These are phyloP conservation scores for Solanum habrochaites DNA, from an alignment of 257 asterid genomes.

Conservation along the genomic window DNA sequence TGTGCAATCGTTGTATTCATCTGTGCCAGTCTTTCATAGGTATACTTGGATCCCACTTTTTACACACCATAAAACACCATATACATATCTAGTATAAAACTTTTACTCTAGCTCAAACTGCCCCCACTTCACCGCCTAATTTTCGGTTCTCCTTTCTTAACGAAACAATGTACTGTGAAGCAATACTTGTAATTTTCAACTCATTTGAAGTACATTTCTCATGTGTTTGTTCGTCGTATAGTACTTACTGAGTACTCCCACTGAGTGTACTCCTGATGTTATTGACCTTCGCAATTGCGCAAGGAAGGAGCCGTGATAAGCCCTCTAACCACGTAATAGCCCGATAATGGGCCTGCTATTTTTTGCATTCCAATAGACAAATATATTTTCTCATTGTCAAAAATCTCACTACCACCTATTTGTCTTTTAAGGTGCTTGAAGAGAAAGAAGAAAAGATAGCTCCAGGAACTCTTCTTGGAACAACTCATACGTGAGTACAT, in stretches of 20 bases:
- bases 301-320: conserved; percentile 96
- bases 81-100: background rate
- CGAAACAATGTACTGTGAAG: background rate
- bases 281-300: conserved; percentile 98
- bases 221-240: conserved; percentile 14
- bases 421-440: conserved; percentile 61
- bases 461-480: conserved; percentile 72
- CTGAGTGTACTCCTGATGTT: conserved; percentile 97
- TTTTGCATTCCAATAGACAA: background rate
- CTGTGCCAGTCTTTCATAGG: conserved; percentile 90
- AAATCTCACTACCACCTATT: background rate
- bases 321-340: conserved; percentile 80
- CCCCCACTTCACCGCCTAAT: no score
- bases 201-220: background rate
- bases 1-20: conserved; percentile 90
- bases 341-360: background rate
- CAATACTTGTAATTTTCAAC: background rate
- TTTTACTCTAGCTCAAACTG: background rate
- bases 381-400: background rate
- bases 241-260: conserved; percentile 99
- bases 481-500: conserved; percentile 65
- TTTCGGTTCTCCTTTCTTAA: background rate
- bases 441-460: conserved; percentile 84
- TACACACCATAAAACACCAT: no score
- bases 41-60: conserved; percentile 1